Percentiles rank a stretch among this genome's conserved stretches.
Conservation (phyloP, 1,284 basidiomycete genomes). For the Athelia psychrophila region DNA sequence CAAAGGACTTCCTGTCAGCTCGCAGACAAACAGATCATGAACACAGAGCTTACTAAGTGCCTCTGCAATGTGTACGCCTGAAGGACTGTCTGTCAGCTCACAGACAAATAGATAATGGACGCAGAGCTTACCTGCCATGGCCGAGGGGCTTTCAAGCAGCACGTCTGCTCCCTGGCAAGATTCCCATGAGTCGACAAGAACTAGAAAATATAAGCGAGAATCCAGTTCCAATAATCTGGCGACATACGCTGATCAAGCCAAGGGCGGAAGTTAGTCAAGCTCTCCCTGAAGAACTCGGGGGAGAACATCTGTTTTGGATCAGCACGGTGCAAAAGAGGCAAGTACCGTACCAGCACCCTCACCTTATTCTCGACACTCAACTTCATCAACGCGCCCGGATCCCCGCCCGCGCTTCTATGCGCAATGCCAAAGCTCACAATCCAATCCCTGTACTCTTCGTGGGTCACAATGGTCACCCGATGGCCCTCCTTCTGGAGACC, state of each 20-base stretch:
- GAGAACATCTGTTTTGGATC: constrained; percentile 66
- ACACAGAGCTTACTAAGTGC: constrained; percentile 47
- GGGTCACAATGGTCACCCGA: constrained; percentile 57
- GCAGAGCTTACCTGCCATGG: constrained; percentile 61
- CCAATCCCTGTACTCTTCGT: constrained; percentile 61
- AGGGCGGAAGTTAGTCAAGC: constrained; percentile 61
- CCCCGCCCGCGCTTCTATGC: constrained; percentile 73
- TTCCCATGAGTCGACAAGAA: constrained; percentile 68
- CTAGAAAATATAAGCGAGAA: constrained; percentile 24
- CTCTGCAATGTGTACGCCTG: constrained; percentile 83
- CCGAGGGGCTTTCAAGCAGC: constrained; percentile 70
- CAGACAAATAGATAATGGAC: neutral
- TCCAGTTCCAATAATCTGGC: neutral
- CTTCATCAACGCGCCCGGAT: constrained; percentile 72
- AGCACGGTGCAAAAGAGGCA: too few relatives aligned
- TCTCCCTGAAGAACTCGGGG: constrained; percentile 79
- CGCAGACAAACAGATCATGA: neutral
- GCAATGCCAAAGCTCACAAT: constrained; percentile 63
- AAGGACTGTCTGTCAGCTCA: neutral
- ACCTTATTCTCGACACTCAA: constrained; percentile 61
- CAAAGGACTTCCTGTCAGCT: neutral
- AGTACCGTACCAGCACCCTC: neutral
- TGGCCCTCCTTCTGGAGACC: constrained; percentile 53
- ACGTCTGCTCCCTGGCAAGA: constrained; percentile 75
- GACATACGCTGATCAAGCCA: constrained; percentile 73